Evolutionary conservation across 2,329 filamentous ascomycete genomes (phyloP).

Genomic region (Zymoseptoria tritici): DNA sequence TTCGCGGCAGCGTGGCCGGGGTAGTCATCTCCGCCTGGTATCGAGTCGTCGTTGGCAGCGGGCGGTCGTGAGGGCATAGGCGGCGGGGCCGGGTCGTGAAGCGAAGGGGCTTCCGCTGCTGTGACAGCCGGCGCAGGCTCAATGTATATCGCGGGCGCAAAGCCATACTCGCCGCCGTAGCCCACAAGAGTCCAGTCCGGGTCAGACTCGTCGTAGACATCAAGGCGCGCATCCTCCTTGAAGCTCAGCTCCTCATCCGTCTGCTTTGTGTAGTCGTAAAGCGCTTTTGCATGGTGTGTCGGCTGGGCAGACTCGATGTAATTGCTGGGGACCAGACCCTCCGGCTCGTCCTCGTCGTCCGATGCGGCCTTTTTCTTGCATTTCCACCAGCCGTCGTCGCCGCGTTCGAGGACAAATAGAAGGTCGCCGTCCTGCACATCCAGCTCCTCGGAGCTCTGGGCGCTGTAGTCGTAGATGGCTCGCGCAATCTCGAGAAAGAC

Average conservation of each 20-base stretch:
- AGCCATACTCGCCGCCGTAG: slow-evolving; percentile 76
- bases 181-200: slow-evolving; percentile 96
- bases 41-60: slow-evolving; percentile 29
- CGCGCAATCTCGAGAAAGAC: slow-evolving; percentile 87
- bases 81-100: slow-evolving; percentile 25
- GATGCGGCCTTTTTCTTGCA: slow-evolving; percentile 77
- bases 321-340: slow-evolving; percentile 85
- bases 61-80: slow-evolving; percentile 35
- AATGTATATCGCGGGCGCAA: slow-evolving; percentile 94
- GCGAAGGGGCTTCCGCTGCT: slow-evolving; percentile 36
- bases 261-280: slow-evolving; percentile 96
- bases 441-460: slow-evolving; percentile 79
- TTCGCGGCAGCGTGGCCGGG: slow-evolving; percentile 41
- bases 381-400: slow-evolving; percentile 77
- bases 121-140: slow-evolving; percentile 54
- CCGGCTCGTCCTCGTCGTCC: slow-evolving; percentile 87
- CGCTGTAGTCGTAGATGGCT: slow-evolving; percentile 86
- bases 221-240: slow-evolving; percentile 72
- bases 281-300: slow-evolving; percentile 67
- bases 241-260: slow-evolving; percentile 98
- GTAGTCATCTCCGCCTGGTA: slow-evolving; percentile 35
- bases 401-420: slow-evolving; percentile 82
- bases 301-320: slow-evolving; percentile 81
- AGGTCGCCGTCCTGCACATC: slow-evolving; percentile 78
- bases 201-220: slow-evolving; percentile 84